Base-by-base conservation (phyloP, 306 rosid species). In the Glycine tomentella region DNA sequence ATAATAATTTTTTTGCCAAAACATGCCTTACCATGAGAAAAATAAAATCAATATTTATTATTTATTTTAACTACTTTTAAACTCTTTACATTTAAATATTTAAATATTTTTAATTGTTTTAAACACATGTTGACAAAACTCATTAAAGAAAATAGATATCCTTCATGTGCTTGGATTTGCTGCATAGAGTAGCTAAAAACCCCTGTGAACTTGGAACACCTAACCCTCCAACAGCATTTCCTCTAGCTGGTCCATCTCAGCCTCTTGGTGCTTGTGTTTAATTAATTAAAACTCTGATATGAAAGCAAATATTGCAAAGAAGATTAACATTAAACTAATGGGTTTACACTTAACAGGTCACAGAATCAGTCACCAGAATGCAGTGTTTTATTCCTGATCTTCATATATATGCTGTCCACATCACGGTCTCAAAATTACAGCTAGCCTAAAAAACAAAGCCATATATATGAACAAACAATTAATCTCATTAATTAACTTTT, bases 341-440 rank as follows among this genome's bases (percentile, higher is more conserved):
- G 56, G 15, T 45, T 38, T 64, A 56, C 1, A 1, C 2, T 61
- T 17, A 49, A 50, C 67, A 55, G 58, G 56, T 69, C 46, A 44
- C 34, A 10, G 58, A 58, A 76, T 40, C 74, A 50, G 49, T 72
- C 80, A 72, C 85, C 31, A 42, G 42, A 67, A n/a, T 52, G 42
- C 14, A 66, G 62, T 82, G 82, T 76, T 77, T 77, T 84, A 44
- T 74, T 73, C 72, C 67, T 3, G 31, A 71, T 76, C 61, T 77
- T 74, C 84, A 48, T 25, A 25, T 25, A 25, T 74, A 50, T 40
- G 84, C 20, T 65, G 79, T 75, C 87, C 34, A 68, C 82, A 66
- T 72, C 78, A 57, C 14, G 68, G 46, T 69, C 63, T 20, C 73
- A 36, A 0, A 38, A 65, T 42, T 45, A 62, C 40, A 69, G 44